A percentile compares a stretch with the other conserved stretches of the same genome.
Conservation (phyloP, 805 yeast species). For the Citeromyces nyonsensis region DNA sequence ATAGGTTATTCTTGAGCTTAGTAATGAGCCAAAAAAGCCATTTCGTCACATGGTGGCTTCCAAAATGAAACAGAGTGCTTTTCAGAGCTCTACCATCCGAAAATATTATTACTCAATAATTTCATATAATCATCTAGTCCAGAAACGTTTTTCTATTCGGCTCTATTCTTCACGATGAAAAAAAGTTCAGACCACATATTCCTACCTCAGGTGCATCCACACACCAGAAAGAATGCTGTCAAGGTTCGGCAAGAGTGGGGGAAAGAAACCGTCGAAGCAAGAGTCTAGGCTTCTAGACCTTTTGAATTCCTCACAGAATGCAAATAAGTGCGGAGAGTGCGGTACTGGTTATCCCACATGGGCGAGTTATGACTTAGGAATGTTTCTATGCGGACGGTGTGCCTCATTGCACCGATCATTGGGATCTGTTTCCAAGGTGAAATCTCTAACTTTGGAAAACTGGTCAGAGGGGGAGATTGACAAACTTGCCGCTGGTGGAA, state of each 20-base stretch:
- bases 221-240: too few species aligned
- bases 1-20: too few species aligned
- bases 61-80: too few species aligned
- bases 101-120: too few species aligned
- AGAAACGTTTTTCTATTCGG: too few species aligned
- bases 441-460: constrained; percentile 56
- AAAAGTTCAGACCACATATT: too few species aligned
- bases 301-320: constrained; percentile 41
- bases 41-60: too few species aligned
- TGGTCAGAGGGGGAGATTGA: constrained; percentile 51
- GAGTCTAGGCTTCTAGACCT: constrained; percentile 32
- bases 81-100: too few species aligned
- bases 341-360: constrained; percentile 48
- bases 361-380: constrained; percentile 35
- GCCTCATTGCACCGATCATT: constrained; percentile 63
- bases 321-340: constrained; percentile 73
- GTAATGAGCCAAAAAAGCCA: too few species aligned
- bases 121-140: too few species aligned
- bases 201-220: not conserved
- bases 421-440: constrained; percentile 47
- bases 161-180: too few species aligned
- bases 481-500: constrained; percentile 30
- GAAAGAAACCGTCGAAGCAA: constrained; percentile 5
- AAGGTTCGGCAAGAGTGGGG: too few species aligned
- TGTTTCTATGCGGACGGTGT: constrained; percentile 74